Evolutionary conservation across 2,329 filamentous ascomycete species (phyloP).

Genomic region (Pseudogymnoascus sp.): DNA sequence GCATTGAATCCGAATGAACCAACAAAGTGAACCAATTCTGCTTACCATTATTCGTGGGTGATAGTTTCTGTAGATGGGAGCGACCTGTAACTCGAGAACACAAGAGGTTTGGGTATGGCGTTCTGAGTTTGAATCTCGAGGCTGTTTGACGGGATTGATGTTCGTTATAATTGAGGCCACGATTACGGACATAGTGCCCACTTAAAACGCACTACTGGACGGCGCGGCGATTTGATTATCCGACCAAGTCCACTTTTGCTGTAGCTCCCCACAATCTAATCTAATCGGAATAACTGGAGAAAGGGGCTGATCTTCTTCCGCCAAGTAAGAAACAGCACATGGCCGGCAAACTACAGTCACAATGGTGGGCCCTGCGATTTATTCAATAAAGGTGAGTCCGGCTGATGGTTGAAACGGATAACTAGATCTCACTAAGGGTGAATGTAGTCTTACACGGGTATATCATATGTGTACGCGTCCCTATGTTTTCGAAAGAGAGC

Average conservation of each 20-base stretch:
- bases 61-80: neutral
- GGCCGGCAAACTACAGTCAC: neutral
- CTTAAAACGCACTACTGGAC: conserved; percentile 4
- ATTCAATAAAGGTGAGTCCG: neutral
- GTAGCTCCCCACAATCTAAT: conserved; percentile 8
- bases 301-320: neutral
- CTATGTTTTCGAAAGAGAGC: conserved; percentile 10
- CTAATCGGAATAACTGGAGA: conserved; percentile 7
- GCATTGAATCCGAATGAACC: neutral
- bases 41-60: neutral
- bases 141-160: conserved; percentile 1
- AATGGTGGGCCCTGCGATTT: neutral
- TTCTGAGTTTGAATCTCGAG: conserved; percentile 2
- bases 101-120: conserved; percentile 3
- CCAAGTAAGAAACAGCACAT: neutral
- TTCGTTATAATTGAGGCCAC: conserved; percentile 10
- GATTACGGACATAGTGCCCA: conserved; percentile 10
- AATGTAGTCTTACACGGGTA: conserved; percentile 10
- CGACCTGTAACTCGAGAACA: conserved; percentile 1
- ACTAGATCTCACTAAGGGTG: conserved; percentile 6
- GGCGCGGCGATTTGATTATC: conserved; percentile 1
- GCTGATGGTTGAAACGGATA: conserved; percentile 1
- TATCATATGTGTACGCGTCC: conserved; percentile 11
- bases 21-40: neutral
- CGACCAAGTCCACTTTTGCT: neutral